Conservation (phyloP, 305 asterid species). For the Ajuga reptans region DNA sequence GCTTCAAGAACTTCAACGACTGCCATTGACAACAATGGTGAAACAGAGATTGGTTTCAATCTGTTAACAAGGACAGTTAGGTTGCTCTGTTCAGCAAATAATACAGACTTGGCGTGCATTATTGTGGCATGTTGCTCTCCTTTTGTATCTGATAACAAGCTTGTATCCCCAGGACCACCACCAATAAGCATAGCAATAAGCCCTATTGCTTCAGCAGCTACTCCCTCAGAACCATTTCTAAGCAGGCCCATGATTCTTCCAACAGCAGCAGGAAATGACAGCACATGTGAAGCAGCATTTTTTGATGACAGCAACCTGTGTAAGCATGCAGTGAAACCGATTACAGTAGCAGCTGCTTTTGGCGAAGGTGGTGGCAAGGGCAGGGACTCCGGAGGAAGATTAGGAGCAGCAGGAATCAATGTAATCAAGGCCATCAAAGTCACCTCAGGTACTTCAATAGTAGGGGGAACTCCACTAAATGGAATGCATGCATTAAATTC, state of each 20-base stretch:
- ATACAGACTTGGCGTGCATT: conserved; percentile 89
- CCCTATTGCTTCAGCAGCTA: conserved; percentile 83
- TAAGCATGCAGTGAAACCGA: conserved; percentile 89
- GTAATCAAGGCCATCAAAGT: conserved; percentile 97
- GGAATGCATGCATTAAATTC: conserved; percentile 97
- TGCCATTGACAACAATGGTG: conserved; percentile 92
- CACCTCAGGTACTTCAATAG: conserved; percentile 94
- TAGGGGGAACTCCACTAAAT: conserved; percentile 77
- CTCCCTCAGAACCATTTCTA: conserved; percentile 95
- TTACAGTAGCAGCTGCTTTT: conserved; percentile 97
- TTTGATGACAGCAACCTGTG: conserved; percentile 84
- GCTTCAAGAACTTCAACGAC: conserved; percentile 96
- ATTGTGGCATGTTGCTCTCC: conserved; percentile 93
- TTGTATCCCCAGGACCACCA: conserved; percentile 96
- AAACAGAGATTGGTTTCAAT: conserved; percentile 78
- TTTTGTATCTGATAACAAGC: conserved; percentile 59
- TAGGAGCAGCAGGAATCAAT: conserved; percentile 93
- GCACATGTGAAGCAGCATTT: conserved; percentile 93
- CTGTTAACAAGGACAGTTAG: conserved; percentile 80
- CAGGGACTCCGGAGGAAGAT: conserved; percentile 88
- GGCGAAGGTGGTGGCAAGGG: conserved; percentile 99
- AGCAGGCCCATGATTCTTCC: conserved; percentile 96
- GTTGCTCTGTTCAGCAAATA: conserved; percentile 76
- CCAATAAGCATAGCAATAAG: conserved; percentile 90
- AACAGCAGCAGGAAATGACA: conserved; percentile 99